Evolutionary conservation across 192 early-diverging fungal genomes (phyloP).

Genomic region (Anaeromyces robustus): DNA sequence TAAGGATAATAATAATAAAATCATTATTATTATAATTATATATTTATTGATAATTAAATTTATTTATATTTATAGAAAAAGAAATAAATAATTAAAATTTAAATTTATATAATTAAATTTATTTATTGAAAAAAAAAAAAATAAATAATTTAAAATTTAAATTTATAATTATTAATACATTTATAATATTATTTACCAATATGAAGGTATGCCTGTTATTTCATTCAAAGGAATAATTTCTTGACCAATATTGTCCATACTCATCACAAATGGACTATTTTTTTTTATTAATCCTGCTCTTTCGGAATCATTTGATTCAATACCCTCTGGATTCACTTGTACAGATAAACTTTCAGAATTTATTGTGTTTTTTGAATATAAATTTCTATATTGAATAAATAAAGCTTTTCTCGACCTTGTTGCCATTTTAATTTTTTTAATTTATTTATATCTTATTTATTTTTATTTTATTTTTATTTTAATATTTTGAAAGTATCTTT

Average conservation of each 20-base stretch:
- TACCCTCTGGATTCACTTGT: background rate
- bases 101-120: too few species aligned
- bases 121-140: too few species aligned
- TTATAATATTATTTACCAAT: too few species aligned
- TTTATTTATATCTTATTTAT: background rate
- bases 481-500: too few species aligned
- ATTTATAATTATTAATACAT: too few species aligned
- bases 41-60: too few species aligned
- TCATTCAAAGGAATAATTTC: background rate
- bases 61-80: too few species aligned
- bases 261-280: background rate
- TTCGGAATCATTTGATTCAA: background rate
- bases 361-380: background rate
- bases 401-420: background rate
- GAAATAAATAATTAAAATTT: too few species aligned
- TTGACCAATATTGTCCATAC: background rate
- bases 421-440: background rate
- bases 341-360: background rate
- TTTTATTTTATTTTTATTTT: too few species aligned
- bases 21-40: too few species aligned
- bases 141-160: too few species aligned
- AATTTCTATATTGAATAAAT: background rate
- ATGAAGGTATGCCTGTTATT: background rate
- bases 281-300: background rate
- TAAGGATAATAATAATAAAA: too few species aligned